These are phyloP conservation scores for Umbelopsis ramanniana DNA, from an alignment of 192 early-diverging fungal genomes.

Conservation along the genomic window DNA sequence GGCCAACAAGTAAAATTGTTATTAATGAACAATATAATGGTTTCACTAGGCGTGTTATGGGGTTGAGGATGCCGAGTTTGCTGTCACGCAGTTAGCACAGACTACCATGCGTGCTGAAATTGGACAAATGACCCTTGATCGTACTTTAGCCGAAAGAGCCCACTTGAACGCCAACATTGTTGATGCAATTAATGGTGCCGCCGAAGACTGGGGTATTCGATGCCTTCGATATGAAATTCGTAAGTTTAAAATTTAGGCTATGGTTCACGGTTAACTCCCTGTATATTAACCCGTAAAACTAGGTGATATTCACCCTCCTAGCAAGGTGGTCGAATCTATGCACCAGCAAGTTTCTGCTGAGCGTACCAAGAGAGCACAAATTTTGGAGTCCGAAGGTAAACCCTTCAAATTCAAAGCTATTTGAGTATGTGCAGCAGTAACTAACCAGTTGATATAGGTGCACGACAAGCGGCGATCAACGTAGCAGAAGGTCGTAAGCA, in stretches of 20 bases:
- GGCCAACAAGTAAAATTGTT: too few relatives aligned
- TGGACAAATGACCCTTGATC: slow-evolving; percentile 96
- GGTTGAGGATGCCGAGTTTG: slow-evolving; percentile 93
- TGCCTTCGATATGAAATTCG: slow-evolving; percentile 96
- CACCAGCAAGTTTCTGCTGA: slow-evolving; percentile 98
- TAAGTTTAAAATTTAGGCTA: slow-evolving; percentile 23
- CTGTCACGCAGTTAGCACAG: slow-evolving; percentile 96
- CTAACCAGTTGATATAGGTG: slow-evolving; percentile 36
- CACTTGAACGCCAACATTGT: slow-evolving; percentile 94
- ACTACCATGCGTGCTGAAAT: slow-evolving; percentile 99
- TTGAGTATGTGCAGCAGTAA: neutral
- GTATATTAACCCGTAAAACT: neutral
- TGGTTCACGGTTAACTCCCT: neutral
- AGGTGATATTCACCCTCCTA: slow-evolving; percentile 92
- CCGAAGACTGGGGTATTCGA: slow-evolving; percentile 94
- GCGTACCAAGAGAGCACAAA: slow-evolving; percentile 94
- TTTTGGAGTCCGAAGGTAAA: slow-evolving; percentile 78
- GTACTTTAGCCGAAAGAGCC: slow-evolving; percentile 92
- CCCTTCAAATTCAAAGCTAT: neutral
- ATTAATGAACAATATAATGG: too few relatives aligned
- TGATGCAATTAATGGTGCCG: slow-evolving; percentile 90
- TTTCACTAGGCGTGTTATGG: slow-evolving; percentile 79
- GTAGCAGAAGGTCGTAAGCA: slow-evolving; percentile 96
- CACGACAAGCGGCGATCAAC: slow-evolving; percentile 93
- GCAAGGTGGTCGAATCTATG: slow-evolving; percentile 95